A percentile compares a stretch with the other conserved stretches of the same genome.
phyloP scores from a whole-genome alignment of 805 yeast genomes.

The Pichia kluyveri region DNA sequence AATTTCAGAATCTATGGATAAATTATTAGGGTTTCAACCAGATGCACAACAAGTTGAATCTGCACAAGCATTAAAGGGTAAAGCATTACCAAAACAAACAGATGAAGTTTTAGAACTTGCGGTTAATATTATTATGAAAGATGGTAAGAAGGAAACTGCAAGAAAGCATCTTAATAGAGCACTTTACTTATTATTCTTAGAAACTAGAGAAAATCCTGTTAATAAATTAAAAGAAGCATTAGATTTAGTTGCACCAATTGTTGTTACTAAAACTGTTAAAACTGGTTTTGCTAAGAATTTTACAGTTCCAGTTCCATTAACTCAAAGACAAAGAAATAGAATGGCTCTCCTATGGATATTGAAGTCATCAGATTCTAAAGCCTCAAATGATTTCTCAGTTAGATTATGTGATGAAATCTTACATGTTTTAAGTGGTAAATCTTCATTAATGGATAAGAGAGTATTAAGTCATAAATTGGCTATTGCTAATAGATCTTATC shows the following conservation, averaged over 20 bases:
- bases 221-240: slow-evolving; percentile 62
- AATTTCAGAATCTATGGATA: slow-evolving; percentile 11
- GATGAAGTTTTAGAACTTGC: slow-evolving; percentile 73
- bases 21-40: slow-evolving; percentile 40
- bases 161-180: slow-evolving; percentile 67
- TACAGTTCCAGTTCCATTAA: slow-evolving; percentile 75
- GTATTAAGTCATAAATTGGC: slow-evolving; percentile 79
- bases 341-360: slow-evolving; percentile 87
- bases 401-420: slow-evolving; percentile 86
- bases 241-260: slow-evolving; percentile 78
- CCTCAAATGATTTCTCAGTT: slow-evolving; percentile 73
- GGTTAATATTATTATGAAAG: slow-evolving; percentile 83
- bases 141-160: slow-evolving; percentile 81
- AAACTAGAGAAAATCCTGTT: slow-evolving; percentile 73
- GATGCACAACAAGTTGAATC: slow-evolving; percentile 56
- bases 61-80: slow-evolving; percentile 37
- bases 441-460: slow-evolving; percentile 78
- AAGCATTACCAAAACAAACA: slow-evolving; percentile 48
- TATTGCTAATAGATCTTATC: slow-evolving; percentile 73
- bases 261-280: slow-evolving; percentile 64
- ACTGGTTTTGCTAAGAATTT: slow-evolving; percentile 82
- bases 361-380: slow-evolving; percentile 74
- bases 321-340: slow-evolving; percentile 73
- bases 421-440: slow-evolving; percentile 66
- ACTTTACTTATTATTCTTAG: slow-evolving; percentile 66